Conservation (phyloP, 139 green algal genomes). For the Haematococcus sp. region DNA sequence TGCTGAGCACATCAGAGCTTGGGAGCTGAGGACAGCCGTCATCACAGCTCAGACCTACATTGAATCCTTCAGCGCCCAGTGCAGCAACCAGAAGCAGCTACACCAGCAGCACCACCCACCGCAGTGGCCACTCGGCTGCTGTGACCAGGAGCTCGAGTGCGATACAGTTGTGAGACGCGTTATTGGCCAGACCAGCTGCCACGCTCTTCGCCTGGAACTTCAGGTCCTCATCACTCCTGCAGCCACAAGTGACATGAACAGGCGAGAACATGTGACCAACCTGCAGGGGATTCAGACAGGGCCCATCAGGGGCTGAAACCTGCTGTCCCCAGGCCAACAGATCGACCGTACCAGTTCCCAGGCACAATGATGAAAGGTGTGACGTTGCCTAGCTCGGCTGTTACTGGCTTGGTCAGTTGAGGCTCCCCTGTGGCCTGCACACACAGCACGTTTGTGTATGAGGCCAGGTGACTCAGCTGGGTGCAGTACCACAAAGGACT, state of each 20-base stretch:
- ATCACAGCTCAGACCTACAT: too few species aligned
- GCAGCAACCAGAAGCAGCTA: too few species aligned
- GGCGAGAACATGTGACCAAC: too few species aligned
- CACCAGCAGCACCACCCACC: constrained; percentile 17
- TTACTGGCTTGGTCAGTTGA: constrained; percentile 47
- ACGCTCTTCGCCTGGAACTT: constrained; percentile 67
- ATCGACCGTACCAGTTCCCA: constrained; percentile 17
- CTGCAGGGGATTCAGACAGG: too few species aligned
- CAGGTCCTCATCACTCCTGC: constrained; percentile 59
- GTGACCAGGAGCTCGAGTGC: constrained; percentile 72
- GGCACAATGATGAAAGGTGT: constrained; percentile 82
- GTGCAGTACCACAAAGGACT: too few species aligned
- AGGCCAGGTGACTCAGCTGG: too few species aligned
- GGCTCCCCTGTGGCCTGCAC: constrained; percentile 15
- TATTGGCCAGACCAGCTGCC: constrained; percentile 59
- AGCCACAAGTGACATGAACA: too few species aligned
- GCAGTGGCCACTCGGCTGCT: constrained; percentile 60
- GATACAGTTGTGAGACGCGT: constrained; percentile 80
- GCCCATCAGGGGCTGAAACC: too few species aligned
- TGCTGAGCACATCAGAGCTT: too few species aligned
- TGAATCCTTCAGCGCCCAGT: too few species aligned
- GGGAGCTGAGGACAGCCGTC: too few species aligned
- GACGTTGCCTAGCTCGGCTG: constrained; percentile 81
- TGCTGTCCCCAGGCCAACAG: too few species aligned
- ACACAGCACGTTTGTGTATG: neutral